Evolutionary conservation across 1,284 basidiomycete genomes (phyloP).

Genomic region (Irpex sp.): DNA sequence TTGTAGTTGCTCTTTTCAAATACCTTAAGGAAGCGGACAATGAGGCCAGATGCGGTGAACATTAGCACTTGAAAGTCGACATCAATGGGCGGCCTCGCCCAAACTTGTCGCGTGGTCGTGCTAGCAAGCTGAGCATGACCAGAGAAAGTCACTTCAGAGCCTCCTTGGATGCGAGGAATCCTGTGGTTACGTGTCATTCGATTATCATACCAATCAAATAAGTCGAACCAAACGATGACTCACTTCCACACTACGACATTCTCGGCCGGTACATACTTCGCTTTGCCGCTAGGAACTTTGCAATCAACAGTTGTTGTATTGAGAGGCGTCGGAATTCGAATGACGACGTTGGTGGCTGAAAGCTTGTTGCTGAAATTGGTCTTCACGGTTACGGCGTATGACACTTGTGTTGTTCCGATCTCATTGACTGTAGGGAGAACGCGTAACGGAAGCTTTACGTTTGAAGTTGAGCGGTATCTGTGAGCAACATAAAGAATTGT

Average conservation of each 20-base stretch:
- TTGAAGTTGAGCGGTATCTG: slow-evolving; percentile 93
- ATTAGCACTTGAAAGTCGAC: slow-evolving; percentile 98
- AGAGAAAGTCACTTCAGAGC: slow-evolving; percentile 84
- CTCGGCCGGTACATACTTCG: slow-evolving; percentile 94
- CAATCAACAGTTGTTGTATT: slow-evolving; percentile 92
- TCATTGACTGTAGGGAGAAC: slow-evolving; percentile 93
- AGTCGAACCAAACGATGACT: slow-evolving; percentile 31
- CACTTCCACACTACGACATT: slow-evolving; percentile 98
- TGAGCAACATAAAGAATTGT: neutral
- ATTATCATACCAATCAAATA: neutral
- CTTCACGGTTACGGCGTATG: slow-evolving; percentile 88
- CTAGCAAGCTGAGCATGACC: slow-evolving; percentile 83
- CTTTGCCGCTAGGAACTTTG: slow-evolving; percentile 90
- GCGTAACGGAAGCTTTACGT: slow-evolving; percentile 91
- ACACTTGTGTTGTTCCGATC: slow-evolving; percentile 86
- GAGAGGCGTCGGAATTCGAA: slow-evolving; percentile 93
- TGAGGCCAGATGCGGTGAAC: slow-evolving; percentile 95
- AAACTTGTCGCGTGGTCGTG: slow-evolving; percentile 89
- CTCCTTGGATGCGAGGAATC: slow-evolving; percentile 90
- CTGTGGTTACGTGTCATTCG: slow-evolving; percentile 38
- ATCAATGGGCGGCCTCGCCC: slow-evolving; percentile 97
- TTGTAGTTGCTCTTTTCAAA: slow-evolving; percentile 95
- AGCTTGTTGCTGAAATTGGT: slow-evolving; percentile 91
- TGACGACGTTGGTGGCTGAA: slow-evolving; percentile 87
- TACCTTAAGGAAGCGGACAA: slow-evolving; percentile 97